Base-by-base conservation (phyloP, 768 basidiomycete genomes). In the Termitomyces titanicus region DNA sequence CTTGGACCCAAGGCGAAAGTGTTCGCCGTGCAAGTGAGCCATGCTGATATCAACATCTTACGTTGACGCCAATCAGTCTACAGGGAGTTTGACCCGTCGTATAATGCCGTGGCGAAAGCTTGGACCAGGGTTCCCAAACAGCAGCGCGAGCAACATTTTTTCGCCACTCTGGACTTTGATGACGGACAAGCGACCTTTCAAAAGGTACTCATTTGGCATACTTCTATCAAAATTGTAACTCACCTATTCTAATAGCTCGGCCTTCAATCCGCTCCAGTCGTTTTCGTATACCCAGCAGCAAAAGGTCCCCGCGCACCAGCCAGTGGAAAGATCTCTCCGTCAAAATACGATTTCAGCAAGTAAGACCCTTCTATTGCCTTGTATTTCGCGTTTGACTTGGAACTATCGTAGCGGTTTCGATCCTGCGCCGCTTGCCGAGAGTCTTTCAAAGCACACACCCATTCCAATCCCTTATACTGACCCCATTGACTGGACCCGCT, bases 1-100 rank as follows among this genome's bases (percentile, higher is more conserved):
- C 0, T 70, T 97, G 58, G 87, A 86, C 62, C 73, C 82, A 10
- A 80, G 85, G 59, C 85, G 92, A 66, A 89, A 86, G 69, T 99
- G 97, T 69, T 70, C 68, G n/a, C 96, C 95, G 44, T 99, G 97
- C 89, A 88, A 77, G 95, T 92, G 63, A 72, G 91, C 80, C 1
- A 7, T 2, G 24, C 7, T 31, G 13, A 4, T 52, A 9, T 20
- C 18, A 47, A 22, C 7, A n/a, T 22, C 47, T 6, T 1, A 6
- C 17, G 46, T 48, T 54, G 56, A 44, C 53, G 35, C 51, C 38
- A 37, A 52, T 15, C 56, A 54, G 43, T 34, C 55, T 42, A 18
- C 68, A 96, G 94, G 68, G 83, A 90, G 62, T 96, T 98, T 65
- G 82, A 89, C 47, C 93, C 95, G 7, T 77, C 85, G 5, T 97